phyloP scores from a whole-genome alignment of 805 yeast species.

The Kodamaea kakaduensis region DNA sequence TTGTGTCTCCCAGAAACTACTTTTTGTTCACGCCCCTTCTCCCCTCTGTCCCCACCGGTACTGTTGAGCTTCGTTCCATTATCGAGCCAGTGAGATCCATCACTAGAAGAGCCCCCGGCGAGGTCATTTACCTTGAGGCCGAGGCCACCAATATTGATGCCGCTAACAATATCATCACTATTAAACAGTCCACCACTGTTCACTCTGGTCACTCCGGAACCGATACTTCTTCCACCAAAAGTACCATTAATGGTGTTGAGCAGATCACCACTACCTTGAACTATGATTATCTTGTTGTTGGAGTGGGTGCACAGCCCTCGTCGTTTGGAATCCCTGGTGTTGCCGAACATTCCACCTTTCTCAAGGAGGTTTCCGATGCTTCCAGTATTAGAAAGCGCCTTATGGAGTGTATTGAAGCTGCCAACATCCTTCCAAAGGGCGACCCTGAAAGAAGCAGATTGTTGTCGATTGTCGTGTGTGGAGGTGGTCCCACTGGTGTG shows the following conservation, averaged over 20 bases:
- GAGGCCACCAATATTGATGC: constrained; percentile 85
- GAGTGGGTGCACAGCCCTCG: constrained; percentile 93
- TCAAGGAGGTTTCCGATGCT: constrained; percentile 88
- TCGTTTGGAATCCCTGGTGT: constrained; percentile 96
- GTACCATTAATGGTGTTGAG: constrained; percentile 36
- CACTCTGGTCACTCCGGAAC: constrained; percentile 53
- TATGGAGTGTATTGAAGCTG: constrained; percentile 86
- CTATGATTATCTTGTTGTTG: constrained; percentile 84
- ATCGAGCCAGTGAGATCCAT: constrained; percentile 90
- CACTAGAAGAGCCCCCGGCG: constrained; percentile 74
- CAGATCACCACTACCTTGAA: constrained; percentile 45
- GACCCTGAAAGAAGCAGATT: constrained; percentile 81
- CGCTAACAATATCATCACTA: constrained; percentile 54
- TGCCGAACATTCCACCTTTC: constrained; percentile 77
- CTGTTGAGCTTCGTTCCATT: constrained; percentile 84
- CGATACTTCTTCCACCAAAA: constrained; percentile 41
- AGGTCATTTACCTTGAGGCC: constrained; percentile 82
- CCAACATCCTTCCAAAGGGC: constrained; percentile 69
- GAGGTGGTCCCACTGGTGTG: constrained; percentile 99
- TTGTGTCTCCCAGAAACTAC: constrained; percentile 92
- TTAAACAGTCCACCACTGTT: constrained; percentile 58
- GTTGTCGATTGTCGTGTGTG: constrained; percentile 86
- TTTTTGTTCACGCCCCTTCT: constrained; percentile 93
- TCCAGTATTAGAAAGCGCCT: constrained; percentile 75
- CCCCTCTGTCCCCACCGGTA: constrained; percentile 94